Conservation (phyloP, 352 stramenopile species). For the Thraustochytrium sp. region DNA sequence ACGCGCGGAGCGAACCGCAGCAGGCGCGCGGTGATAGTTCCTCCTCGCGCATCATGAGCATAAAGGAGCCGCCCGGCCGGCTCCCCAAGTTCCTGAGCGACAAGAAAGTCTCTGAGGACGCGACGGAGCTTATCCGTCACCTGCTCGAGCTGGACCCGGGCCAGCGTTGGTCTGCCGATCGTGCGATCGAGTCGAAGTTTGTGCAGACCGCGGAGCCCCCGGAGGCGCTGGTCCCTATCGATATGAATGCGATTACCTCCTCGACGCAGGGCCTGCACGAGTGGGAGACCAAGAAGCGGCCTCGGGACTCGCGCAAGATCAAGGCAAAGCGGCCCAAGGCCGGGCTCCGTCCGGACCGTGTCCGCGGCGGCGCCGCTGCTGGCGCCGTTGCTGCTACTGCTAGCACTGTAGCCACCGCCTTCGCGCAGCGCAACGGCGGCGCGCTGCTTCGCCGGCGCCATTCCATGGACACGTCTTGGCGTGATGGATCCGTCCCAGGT, state of each 20-base stretch:
- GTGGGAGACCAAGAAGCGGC: constrained; percentile 35
- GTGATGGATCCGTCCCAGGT: too few relatives aligned
- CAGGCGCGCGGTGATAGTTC: too few relatives aligned
- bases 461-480: too few relatives aligned
- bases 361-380: too few relatives aligned
- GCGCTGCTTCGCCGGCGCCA: too few relatives aligned
- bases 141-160: background rate
- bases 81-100: background rate
- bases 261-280: background rate
- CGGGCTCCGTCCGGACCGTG: background rate
- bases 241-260: background rate
- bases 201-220: background rate
- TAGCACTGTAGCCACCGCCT: too few relatives aligned
- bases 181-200: background rate
- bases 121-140: background rate
- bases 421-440: too few relatives aligned
- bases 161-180: background rate
- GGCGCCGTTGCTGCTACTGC: too few relatives aligned
- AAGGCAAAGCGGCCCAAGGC: background rate
- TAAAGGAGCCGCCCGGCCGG: constrained; percentile 3
- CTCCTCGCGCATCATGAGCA: too few relatives aligned
- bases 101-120: background rate
- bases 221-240: background rate
- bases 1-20: too few relatives aligned
- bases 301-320: background rate